phyloP scores from a whole-genome alignment of 2,329 filamentous ascomycete genomes.

The Capronia americana region DNA sequence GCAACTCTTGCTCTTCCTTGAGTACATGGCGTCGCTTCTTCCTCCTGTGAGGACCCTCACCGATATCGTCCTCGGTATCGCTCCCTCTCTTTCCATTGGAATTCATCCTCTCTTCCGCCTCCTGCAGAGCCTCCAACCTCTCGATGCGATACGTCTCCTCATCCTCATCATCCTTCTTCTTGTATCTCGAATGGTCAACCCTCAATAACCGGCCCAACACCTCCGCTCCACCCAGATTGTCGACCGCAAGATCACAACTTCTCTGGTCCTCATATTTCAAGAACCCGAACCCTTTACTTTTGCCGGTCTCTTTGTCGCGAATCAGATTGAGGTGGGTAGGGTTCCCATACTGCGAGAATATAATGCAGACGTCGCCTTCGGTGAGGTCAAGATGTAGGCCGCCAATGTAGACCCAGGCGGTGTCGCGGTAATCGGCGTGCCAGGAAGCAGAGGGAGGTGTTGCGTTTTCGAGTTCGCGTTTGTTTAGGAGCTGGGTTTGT shows the following conservation, averaged over 20 bases:
- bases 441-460: conserved; percentile 88
- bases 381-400: conserved; percentile 90
- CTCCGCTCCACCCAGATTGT: conserved; percentile 88
- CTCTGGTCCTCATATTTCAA: conserved; percentile 98
- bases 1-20: conserved; percentile 81
- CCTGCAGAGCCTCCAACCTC: conserved; percentile 52
- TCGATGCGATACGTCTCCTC: conserved; percentile 60
- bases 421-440: conserved; percentile 97
- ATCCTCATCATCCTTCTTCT: conserved; percentile 71
- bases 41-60: conserved; percentile 46
- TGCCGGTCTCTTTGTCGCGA: conserved; percentile 94
- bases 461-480: conserved; percentile 88
- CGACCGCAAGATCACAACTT: conserved; percentile 92
- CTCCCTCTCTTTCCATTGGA: conserved; percentile 49
- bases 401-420: conserved; percentile 95
- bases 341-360: conserved; percentile 97
- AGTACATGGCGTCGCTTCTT: conserved; percentile 60
- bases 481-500: conserved; percentile 89
- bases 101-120: conserved; percentile 33
- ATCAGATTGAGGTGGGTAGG: conserved; percentile 90
- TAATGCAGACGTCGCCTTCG: conserved; percentile 93
- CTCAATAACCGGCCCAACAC: conserved; percentile 80
- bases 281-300: conserved; percentile 92
- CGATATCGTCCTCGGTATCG: conserved; percentile 55
- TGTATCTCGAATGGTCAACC: conserved; percentile 94